phyloP scores from a whole-genome alignment of 2,329 filamentous ascomycete species.

The Arthrobotrys megalospora region DNA sequence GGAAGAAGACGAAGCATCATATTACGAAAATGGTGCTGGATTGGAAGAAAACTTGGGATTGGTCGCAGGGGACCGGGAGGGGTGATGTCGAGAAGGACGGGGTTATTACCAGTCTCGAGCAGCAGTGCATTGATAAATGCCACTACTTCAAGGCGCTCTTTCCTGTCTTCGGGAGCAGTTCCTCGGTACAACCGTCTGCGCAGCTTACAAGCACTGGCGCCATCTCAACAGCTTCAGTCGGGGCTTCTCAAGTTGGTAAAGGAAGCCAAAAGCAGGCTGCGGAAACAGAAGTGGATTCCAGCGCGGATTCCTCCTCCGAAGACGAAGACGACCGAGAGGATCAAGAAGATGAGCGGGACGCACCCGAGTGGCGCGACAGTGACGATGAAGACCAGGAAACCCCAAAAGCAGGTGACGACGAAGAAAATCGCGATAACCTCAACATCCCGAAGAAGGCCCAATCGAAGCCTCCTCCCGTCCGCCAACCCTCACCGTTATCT shows the following conservation, averaged over 20 bases:
- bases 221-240: slow-evolving; percentile 4
- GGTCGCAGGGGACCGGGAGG: slow-evolving; percentile 19
- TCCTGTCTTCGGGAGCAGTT: slow-evolving; percentile 21
- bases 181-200: slow-evolving; percentile 16
- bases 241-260: not conserved
- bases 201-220: slow-evolving; percentile 11
- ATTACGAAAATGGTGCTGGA: slow-evolving; percentile 18
- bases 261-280: slow-evolving; percentile 1
- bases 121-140: slow-evolving; percentile 19
- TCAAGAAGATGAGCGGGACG: slow-evolving; percentile 1
- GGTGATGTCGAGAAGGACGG: slow-evolving; percentile 16
- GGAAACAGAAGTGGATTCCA: slow-evolving; percentile 5
- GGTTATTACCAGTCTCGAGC: slow-evolving; percentile 1
- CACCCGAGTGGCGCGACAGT: slow-evolving; percentile 12
- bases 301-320: not conserved
- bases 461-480: not conserved
- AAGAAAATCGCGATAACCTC: not conserved
- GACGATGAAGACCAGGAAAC: slow-evolving; percentile 1
- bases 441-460: not conserved
- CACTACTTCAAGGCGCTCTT: slow-evolving; percentile 22
- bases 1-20: slow-evolving; percentile 26
- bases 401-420: slow-evolving; percentile 9
- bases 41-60: slow-evolving; percentile 32
- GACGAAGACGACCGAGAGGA: not conserved
- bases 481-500: not conserved